These are phyloP conservation scores for Alternaria ethzedia DNA, from an alignment of 2,329 filamentous ascomycete species.

Conservation along the genomic window DNA sequence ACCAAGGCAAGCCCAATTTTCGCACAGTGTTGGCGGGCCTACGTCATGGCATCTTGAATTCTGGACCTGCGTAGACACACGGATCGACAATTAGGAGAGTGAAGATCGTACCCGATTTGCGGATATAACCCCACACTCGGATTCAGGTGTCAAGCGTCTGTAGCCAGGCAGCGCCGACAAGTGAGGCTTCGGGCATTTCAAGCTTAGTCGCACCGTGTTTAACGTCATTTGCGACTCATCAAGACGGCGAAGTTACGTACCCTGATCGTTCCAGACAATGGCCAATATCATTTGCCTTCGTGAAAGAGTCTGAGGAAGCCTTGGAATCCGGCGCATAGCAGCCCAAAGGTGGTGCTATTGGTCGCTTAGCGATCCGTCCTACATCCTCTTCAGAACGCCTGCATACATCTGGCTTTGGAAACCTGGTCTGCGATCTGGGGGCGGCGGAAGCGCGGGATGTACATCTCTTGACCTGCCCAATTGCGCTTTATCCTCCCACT, in stretches of 20 bases:
- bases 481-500: neutral
- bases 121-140: neutral
- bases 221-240: neutral
- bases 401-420: slow-evolving; percentile 10
- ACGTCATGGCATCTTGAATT: slow-evolving; percentile 23
- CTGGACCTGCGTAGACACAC: slow-evolving; percentile 21
- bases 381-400: slow-evolving; percentile 3
- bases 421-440: slow-evolving; percentile 17
- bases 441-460: slow-evolving; percentile 17
- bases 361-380: slow-evolving; percentile 7
- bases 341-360: slow-evolving; percentile 11
- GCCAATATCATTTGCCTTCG: neutral
- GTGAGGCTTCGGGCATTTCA: slow-evolving; percentile 22
- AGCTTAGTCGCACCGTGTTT: slow-evolving; percentile 7
- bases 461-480: slow-evolving; percentile 10
- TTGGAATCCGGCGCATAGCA: neutral
- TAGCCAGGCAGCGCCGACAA: slow-evolving; percentile 1
- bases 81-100: slow-evolving; percentile 27
- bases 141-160: neutral
- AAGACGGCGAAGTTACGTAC: slow-evolving; percentile 12
- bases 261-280: slow-evolving; percentile 6
- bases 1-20: neutral
- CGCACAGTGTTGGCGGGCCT: slow-evolving; percentile 5
- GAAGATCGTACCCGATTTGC: slow-evolving; percentile 10
- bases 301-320: neutral